Conservation (phyloP, 768 basidiomycete species). For the Xerocomus spinulosus region DNA sequence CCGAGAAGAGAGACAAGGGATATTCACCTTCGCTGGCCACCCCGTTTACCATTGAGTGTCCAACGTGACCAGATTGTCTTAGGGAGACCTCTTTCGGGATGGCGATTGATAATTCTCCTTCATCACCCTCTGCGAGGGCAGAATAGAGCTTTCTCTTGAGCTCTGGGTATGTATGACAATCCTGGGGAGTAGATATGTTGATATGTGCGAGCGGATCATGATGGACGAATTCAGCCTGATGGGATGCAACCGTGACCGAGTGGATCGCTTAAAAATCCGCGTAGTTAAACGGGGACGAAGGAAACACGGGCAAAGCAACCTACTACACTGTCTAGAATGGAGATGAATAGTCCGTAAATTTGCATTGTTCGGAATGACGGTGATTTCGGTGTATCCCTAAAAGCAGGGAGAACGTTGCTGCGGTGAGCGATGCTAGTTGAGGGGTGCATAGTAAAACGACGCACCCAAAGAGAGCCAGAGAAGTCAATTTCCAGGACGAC, state of each 20-base stretch:
- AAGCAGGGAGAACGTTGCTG: slow-evolving; percentile 8
- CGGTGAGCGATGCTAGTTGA: slow-evolving; percentile 18
- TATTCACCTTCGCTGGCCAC: slow-evolving; percentile 55
- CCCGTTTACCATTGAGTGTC: slow-evolving; percentile 33
- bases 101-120: slow-evolving; percentile 90
- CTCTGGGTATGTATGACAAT: slow-evolving; percentile 88
- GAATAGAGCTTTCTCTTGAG: slow-evolving; percentile 89
- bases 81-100: slow-evolving; percentile 71
- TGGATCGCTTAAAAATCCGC: slow-evolving; percentile 51
- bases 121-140: slow-evolving; percentile 85
- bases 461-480: slow-evolving; percentile 78
- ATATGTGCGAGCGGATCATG: slow-evolving; percentile 70
- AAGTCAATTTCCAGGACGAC: slow-evolving; percentile 94
- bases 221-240: slow-evolving; percentile 73
- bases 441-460: slow-evolving; percentile 27
- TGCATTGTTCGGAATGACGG: slow-evolving; percentile 73
- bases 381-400: slow-evolving; percentile 92
- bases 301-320: slow-evolving; percentile 27
- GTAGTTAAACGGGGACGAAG: slow-evolving; percentile 23
- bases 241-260: slow-evolving; percentile 65
- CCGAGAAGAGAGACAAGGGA: background rate
- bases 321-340: slow-evolving; percentile 85
- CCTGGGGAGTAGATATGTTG: slow-evolving; percentile 60
- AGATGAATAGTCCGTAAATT: slow-evolving; percentile 82
- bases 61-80: slow-evolving; percentile 51